Conservation (phyloP, 139 green algal genomes). For the Ulvella scutata region DNA sequence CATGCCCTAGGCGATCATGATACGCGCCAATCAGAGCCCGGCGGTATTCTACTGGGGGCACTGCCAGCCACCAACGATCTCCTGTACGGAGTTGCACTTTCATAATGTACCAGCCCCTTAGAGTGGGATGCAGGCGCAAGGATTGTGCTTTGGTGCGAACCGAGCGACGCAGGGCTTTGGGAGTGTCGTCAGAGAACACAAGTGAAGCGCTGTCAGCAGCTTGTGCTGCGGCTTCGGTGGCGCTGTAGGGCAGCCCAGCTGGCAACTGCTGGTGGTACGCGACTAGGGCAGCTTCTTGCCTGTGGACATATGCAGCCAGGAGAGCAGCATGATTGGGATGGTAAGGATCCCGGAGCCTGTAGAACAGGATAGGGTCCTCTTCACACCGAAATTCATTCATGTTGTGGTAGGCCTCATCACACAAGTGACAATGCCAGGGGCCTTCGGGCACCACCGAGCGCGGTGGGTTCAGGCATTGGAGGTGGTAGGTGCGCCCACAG, state of each 20-base stretch:
- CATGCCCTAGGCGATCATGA: slow-evolving; percentile 11
- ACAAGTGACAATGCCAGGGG: slow-evolving; percentile 7
- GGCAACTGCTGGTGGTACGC: no score
- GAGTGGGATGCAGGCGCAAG: background rate
- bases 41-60: slow-evolving; percentile 3
- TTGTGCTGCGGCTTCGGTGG: background rate
- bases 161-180: background rate
- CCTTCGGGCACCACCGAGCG: slow-evolving; percentile 6
- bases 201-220: background rate
- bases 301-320: background rate
- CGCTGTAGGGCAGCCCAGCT: no score
- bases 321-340: background rate
- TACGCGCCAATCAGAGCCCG: slow-evolving; percentile 6
- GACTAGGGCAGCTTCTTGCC: background rate
- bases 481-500: background rate
- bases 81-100: background rate
- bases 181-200: background rate
- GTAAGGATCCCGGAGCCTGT: background rate
- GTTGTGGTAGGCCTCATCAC: slow-evolving; percentile 7
- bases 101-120: background rate
- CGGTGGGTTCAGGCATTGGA: background rate
- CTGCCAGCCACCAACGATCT: background rate
- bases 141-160: background rate
- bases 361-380: background rate
- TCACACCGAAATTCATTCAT: slow-evolving; percentile 1